Percentiles rank a stretch among this genome's conserved stretches.
phyloP scores from a whole-genome alignment of 768 basidiomycete genomes.

The Gelatoporia subvermispora region DNA sequence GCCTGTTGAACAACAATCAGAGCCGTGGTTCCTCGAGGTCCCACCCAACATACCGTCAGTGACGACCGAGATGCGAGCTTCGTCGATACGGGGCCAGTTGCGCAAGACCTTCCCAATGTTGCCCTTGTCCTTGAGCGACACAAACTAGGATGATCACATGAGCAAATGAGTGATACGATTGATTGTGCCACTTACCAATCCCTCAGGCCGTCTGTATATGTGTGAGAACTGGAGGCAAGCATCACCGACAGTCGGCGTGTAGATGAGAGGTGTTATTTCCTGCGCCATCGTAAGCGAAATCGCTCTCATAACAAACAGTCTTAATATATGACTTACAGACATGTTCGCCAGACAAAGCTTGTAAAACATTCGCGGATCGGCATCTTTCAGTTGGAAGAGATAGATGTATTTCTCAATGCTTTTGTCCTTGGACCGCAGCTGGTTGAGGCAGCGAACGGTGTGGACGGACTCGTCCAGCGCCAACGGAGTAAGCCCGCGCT shows the following conservation, averaged over 20 bases:
- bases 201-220: conserved; percentile 72
- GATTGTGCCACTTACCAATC: conserved; percentile 62
- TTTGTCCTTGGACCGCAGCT: conserved; percentile 71
- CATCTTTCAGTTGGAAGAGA: conserved; percentile 67
- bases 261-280: conserved; percentile 74
- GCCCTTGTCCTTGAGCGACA: conserved; percentile 83
- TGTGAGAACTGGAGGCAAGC: conserved; percentile 82
- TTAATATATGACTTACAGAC: conserved; percentile 37
- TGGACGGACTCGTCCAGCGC: conserved; percentile 50
- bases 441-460: conserved; percentile 53
- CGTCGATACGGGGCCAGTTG: conserved; percentile 67
- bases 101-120: conserved; percentile 63
- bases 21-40: neutral
- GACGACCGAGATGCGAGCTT: conserved; percentile 87
- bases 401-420: conserved; percentile 83
- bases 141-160: conserved; percentile 38
- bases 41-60: conserved; percentile 63
- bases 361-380: conserved; percentile 76
- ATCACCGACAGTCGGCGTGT: conserved; percentile 90
- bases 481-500: conserved; percentile 55
- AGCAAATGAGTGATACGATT: too few relatives aligned
- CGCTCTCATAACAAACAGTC: neutral
- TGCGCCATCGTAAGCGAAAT: conserved; percentile 12
- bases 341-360: conserved; percentile 67
- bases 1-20: conserved; percentile 35